Base-by-base conservation (phyloP, 2,329 filamentous ascomycete species). In the Aspergillus alliaceus region DNA sequence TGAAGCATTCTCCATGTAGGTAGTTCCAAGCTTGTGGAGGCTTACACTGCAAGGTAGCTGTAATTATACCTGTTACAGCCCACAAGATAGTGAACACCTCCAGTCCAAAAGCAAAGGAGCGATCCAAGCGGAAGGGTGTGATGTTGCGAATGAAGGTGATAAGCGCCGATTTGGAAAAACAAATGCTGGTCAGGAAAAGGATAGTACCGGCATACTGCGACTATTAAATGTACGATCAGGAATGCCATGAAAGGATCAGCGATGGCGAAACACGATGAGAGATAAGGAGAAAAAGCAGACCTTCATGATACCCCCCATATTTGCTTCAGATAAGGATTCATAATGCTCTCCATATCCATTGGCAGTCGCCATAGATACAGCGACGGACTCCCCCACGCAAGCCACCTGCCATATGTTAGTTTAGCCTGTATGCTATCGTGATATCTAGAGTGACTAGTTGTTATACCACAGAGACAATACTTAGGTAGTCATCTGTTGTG, bases 91-190 rank as follows among this genome's bases (percentile, higher is more conserved):
- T 57, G 4, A 54, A 49, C 8, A 54, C 47, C 18, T 62, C 56
- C 11, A 70, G 44, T 1, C 29, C 54, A 3, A 60, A 34, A 7
- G 63, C 59, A 20, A 69, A 42, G 4, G 54, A 55, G 9, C 58
- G 61, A 39, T 67, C 65, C 22, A n/a, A n/a, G 57, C 27, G 6
- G 53, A 37, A 4, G 64, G 66, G 66, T 0, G 65, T 66, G 18
- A 70, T 42, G 22, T 62, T 62, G 24, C 56, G 58, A 27, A 71
- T 62, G 24, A 71, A 66, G 25, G 65, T 53, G 25, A 68, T 39
- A 6, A 69, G 54, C 5, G 68, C 65, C 2, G 66, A 52, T 48
- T 72, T 70, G 2, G 68, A 69, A 24, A 58, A 61, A 18, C 47
- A 57, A 25, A 70, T 59, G 51, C 57, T 62, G 47, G 49, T 4